These are phyloP conservation scores for Citrus australasica DNA, from an alignment of 345 rosid genomes.

Conservation along the genomic window DNA sequence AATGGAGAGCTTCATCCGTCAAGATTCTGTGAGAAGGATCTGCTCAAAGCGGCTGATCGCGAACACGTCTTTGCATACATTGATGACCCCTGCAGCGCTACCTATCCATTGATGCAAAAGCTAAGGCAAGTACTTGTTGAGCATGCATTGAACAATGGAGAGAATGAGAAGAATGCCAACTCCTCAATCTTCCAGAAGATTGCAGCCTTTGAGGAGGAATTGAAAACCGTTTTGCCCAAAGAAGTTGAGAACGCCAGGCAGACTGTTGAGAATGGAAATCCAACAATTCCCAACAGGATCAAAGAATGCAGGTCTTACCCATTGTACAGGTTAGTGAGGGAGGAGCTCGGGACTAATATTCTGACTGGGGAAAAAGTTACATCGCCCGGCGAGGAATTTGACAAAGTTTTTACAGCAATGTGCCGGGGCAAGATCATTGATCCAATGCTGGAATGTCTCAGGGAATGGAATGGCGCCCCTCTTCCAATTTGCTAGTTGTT, in stretches of 20 bases:
- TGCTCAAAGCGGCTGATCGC: slow-evolving; percentile 61
- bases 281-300: slow-evolving; percentile 51
- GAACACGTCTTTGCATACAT: slow-evolving; percentile 58
- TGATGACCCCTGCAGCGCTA: slow-evolving; percentile 73
- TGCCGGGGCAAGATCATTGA: slow-evolving; percentile 67
- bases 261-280: slow-evolving; percentile 43
- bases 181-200: slow-evolving; percentile 74
- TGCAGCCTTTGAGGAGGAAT: slow-evolving; percentile 54
- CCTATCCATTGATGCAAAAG: slow-evolving; percentile 74
- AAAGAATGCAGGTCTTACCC: slow-evolving; percentile 76
- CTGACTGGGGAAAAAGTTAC: slow-evolving; percentile 54
- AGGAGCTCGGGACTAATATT: slow-evolving; percentile 49
- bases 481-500: slow-evolving; percentile 32
- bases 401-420: slow-evolving; percentile 62
- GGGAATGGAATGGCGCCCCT: slow-evolving; percentile 71
- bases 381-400: slow-evolving; percentile 78
- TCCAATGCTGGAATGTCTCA: slow-evolving; percentile 57
- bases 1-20: slow-evolving; percentile 75
- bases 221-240: slow-evolving; percentile 49
- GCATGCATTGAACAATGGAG: slow-evolving; percentile 57
- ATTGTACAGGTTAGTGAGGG: slow-evolving; percentile 60
- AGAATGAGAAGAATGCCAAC: slow-evolving; percentile 37
- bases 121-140: slow-evolving; percentile 73
- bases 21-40: slow-evolving; percentile 64
- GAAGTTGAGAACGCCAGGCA: slow-evolving; percentile 57